Conservation (phyloP, 805 yeast genomes). For the Ogataea thermomethanolica region DNA sequence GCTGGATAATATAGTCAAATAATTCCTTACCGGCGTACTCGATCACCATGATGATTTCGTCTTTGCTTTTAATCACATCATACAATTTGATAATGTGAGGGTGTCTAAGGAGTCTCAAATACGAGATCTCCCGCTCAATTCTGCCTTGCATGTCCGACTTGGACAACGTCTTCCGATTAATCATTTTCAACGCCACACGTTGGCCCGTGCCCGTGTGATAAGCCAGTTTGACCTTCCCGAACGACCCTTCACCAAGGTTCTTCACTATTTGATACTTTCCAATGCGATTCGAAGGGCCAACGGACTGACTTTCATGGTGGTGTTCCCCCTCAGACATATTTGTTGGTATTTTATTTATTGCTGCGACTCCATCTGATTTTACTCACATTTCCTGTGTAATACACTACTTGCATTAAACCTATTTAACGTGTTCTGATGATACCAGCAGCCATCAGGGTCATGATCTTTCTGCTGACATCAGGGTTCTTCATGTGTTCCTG, state of each 20-base stretch:
- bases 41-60: constrained; percentile 95
- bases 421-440: constrained; percentile 79
- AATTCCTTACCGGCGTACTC: constrained; percentile 96
- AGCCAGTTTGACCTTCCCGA: constrained; percentile 92
- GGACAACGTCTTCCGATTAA: constrained; percentile 86
- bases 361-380: constrained; percentile 8
- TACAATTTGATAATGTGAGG: constrained; percentile 94
- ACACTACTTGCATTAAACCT: constrained; percentile 6
- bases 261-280: constrained; percentile 93
- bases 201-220: constrained; percentile 89
- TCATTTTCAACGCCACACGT: constrained; percentile 87
- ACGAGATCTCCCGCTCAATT: constrained; percentile 90
- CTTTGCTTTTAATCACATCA: constrained; percentile 92
- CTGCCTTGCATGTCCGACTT: constrained; percentile 97
- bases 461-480: constrained; percentile 81
- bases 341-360: constrained; percentile 7
- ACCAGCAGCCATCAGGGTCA: constrained; percentile 92
- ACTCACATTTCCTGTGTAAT: neutral
- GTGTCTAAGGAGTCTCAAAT: constrained; percentile 81
- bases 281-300: constrained; percentile 42
- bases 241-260: constrained; percentile 93
- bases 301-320: constrained; percentile 22
- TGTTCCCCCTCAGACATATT: constrained; percentile 13
- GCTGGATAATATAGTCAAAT: constrained; percentile 91
- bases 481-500: constrained; percentile 98